Evolutionary conservation across 2,329 filamentous ascomycete species (phyloP), one percentile per base, ranked within the genome.

Genomic region (Daldinia sp.): DNA sequence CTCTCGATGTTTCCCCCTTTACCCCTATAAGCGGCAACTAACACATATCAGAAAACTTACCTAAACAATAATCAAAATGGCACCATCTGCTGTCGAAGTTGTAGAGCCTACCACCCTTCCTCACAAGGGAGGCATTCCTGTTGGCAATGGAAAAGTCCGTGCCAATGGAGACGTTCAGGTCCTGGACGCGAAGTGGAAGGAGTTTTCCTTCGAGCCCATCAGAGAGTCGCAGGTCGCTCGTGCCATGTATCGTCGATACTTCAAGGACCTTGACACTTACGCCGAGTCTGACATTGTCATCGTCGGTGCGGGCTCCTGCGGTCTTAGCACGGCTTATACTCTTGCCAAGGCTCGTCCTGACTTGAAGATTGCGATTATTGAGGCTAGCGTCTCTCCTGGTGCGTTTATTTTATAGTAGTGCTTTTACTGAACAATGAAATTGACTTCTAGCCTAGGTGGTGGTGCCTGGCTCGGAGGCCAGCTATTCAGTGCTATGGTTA

Each of bases 211-310:
- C 80, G 87, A 90, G 59, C 92, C 92, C 62, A 97, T 98, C 82
- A 92, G 94, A 74, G 94, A 97, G 87, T 93, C 89, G 73, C 93
- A 97, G 82, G 94, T 97, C 79, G 95, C 93, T 57, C 93, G 94
- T 71, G 93, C 94, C 79, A 97, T 97, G 94, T 95, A 93, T 60
- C 88, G 92, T 59, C 93, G 94, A 79, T 98, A 97, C 90, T 97
- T 97, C 81, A 83, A 89, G 76, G 94, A 98, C 83, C 85, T 98
- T 61, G 93, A 97, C 85, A 88, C 83, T 68, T 96, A 97, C 78
- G 93, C 94, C 80, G 94, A 97, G 84, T 93, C 92, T 54, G 94
- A 97, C 86, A 90, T 97, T 77, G 94, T 97, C 84, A 97, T 97
- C 78, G 87, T 97, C 72, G 94, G 94, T 66, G 94, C 94, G 35